Evolutionary conservation across 1,284 basidiomycete species (phyloP).

Genomic region (Sanghuangporus sanghuang): DNA sequence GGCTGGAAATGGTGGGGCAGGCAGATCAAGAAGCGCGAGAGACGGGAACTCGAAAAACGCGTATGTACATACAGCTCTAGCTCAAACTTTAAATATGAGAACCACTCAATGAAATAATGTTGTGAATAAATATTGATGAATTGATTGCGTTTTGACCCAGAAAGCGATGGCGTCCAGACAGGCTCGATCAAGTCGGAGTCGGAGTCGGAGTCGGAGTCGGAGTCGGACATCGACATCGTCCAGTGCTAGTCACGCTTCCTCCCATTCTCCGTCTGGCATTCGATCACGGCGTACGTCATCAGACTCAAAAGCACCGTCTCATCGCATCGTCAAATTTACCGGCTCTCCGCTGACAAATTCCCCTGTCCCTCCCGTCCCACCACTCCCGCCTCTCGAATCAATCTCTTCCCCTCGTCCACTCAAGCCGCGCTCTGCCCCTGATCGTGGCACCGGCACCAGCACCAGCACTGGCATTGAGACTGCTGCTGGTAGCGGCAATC

Average conservation of each 20-base stretch:
- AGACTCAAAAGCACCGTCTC: neutral
- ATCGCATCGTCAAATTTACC: neutral
- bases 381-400: neutral
- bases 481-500: neutral
- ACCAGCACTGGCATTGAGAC: neutral
- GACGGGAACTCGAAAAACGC: slow-evolving; percentile 25
- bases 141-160: neutral
- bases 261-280: neutral
- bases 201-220: neutral
- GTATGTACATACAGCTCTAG: slow-evolving; percentile 26
- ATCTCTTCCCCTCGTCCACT: slow-evolving; percentile 7
- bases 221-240: neutral
- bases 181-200: neutral
- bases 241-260: neutral
- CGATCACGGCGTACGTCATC: slow-evolving; percentile 13
- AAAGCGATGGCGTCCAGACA: slow-evolving; percentile 2
- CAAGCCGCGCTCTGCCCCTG: neutral
- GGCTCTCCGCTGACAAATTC: neutral
- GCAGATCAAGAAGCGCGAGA: slow-evolving; percentile 35
- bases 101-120: neutral
- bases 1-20: slow-evolving; percentile 49
- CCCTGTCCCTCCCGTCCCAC: neutral
- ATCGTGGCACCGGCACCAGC: neutral
- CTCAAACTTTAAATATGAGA: neutral
- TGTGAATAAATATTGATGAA: neutral